These are phyloP conservation scores for Apocynum venetum DNA, from an alignment of 257 asterid species.

Conservation along the genomic window DNA sequence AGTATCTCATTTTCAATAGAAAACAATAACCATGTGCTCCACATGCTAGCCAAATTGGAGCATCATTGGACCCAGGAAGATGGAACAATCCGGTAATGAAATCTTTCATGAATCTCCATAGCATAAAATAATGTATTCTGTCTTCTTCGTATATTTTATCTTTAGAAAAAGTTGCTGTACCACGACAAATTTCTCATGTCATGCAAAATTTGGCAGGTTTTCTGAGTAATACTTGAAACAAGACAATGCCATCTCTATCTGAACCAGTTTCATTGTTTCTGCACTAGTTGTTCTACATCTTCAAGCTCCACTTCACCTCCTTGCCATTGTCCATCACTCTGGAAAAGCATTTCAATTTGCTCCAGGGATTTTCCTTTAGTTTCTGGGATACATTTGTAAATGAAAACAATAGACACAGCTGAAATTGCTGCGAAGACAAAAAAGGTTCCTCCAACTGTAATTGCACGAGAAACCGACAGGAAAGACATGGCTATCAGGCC, in stretches of 20 bases:
- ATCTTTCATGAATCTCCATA: not conserved
- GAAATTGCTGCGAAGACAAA: conserved; percentile 48
- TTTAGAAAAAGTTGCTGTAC: too few species aligned
- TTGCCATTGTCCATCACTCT: conserved; percentile 26
- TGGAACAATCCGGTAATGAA: not conserved
- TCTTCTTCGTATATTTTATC: not conserved
- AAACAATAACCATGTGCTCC: not conserved
- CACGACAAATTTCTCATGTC: not conserved
- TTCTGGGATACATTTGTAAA: conserved; percentile 48
- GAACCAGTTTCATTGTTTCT: not conserved
- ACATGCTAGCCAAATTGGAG: not conserved
- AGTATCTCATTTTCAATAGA: not conserved
- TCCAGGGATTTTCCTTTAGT: conserved; percentile 72
- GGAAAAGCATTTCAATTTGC: conserved; percentile 55
- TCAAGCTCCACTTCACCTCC: conserved; percentile 46
- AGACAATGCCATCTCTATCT: not conserved
- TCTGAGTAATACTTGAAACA: too few species aligned
- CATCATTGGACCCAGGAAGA: not conserved
- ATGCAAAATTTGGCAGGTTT: not conserved
- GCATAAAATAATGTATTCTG: not conserved
- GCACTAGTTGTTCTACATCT: conserved; percentile 47
- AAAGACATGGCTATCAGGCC: conserved; percentile 65
- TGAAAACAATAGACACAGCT: conserved; percentile 48
- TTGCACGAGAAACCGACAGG: conserved; percentile 38
- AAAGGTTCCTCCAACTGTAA: conserved; percentile 63